Conservation (phyloP, 75 land plant genomes). For the Pseudotsuga menziesii region DNA sequence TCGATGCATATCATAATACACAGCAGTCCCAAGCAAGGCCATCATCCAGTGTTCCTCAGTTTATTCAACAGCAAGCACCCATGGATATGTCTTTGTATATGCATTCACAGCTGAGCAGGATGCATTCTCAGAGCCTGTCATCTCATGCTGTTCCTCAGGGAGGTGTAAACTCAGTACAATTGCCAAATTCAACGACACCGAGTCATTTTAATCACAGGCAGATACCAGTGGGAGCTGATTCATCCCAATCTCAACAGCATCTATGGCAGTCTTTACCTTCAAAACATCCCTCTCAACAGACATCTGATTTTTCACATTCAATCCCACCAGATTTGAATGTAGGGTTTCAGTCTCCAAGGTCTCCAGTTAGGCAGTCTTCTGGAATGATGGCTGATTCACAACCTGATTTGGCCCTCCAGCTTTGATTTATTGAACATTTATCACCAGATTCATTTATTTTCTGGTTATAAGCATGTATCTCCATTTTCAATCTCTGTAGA, state of each 20-base stretch:
- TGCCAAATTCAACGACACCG: slow-evolving; percentile 3
- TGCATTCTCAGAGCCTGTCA: slow-evolving; percentile 8
- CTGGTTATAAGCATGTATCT: slow-evolving; percentile 5
- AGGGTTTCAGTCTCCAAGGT: slow-evolving; percentile 48
- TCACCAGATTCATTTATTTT: slow-evolving; percentile 12
- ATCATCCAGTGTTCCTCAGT: slow-evolving; percentile 4
- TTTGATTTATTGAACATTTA: slow-evolving; percentile 21
- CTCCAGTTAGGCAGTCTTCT: slow-evolving; percentile 44
- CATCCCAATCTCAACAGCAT: not conserved
- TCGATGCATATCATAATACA: not conserved
- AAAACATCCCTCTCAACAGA: slow-evolving; percentile 8
- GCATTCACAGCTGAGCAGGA: slow-evolving; percentile 1
- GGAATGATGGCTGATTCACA: slow-evolving; percentile 45
- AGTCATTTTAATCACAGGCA: slow-evolving; percentile 3
- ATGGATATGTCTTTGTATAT: slow-evolving; percentile 2
- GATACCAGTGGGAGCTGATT: not conserved
- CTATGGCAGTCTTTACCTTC: slow-evolving; percentile 5
- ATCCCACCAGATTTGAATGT: slow-evolving; percentile 67
- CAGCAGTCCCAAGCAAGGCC: slow-evolving; percentile 1
- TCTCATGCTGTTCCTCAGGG: not conserved
- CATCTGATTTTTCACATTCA: slow-evolving; percentile 2
- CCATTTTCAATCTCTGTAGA: not conserved
- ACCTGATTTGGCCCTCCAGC: slow-evolving; percentile 73
- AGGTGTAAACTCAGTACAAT: not conserved
- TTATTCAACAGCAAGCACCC: not conserved